A percentile compares a stretch with the other conserved stretches of the same genome.
Conservation (phyloP, 2,329 filamentous ascomycete genomes). For the Alternaria conjuncta region DNA sequence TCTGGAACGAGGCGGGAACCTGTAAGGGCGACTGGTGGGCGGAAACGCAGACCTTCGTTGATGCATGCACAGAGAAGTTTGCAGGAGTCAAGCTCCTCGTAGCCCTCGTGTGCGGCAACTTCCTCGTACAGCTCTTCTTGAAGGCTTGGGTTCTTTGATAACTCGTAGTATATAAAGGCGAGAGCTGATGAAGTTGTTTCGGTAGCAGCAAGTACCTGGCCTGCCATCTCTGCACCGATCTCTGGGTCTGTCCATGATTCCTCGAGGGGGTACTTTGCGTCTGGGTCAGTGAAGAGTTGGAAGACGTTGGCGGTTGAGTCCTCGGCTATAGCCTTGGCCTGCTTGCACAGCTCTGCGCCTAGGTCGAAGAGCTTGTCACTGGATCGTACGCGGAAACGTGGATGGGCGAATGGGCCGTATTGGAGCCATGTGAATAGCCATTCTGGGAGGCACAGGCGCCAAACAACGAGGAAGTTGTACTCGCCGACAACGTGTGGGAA, state of each 20-base stretch:
- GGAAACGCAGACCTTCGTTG: slow-evolving; percentile 30
- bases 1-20: slow-evolving; percentile 24
- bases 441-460: slow-evolving; percentile 26
- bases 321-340: slow-evolving; percentile 12
- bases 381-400: slow-evolving; percentile 25
- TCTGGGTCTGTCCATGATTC: slow-evolving; percentile 23
- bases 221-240: slow-evolving; percentile 28
- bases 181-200: slow-evolving; percentile 29
- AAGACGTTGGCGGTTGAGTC: slow-evolving; percentile 14
- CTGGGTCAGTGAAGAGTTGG: slow-evolving; percentile 18
- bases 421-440: slow-evolving; percentile 28
- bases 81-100: slow-evolving; percentile 21
- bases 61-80: slow-evolving; percentile 24
- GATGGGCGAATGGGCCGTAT: slow-evolving; percentile 19
- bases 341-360: slow-evolving; percentile 19
- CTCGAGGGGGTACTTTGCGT: slow-evolving; percentile 24
- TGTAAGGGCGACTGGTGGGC: slow-evolving; percentile 27
- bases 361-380: slow-evolving; percentile 27
- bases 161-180: slow-evolving; percentile 27
- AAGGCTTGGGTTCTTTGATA: slow-evolving; percentile 23
- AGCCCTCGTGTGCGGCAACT: slow-evolving; percentile 19
- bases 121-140: slow-evolving; percentile 21
- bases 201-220: slow-evolving; percentile 28
- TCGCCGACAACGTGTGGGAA: slow-evolving; percentile 27
- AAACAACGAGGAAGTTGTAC: slow-evolving; percentile 30